A percentile compares a stretch with the other conserved stretches of the same genome.
These are phyloP conservation scores for Trifolium fragiferum DNA, from an alignment of 306 rosid genomes.

Conservation along the genomic window DNA sequence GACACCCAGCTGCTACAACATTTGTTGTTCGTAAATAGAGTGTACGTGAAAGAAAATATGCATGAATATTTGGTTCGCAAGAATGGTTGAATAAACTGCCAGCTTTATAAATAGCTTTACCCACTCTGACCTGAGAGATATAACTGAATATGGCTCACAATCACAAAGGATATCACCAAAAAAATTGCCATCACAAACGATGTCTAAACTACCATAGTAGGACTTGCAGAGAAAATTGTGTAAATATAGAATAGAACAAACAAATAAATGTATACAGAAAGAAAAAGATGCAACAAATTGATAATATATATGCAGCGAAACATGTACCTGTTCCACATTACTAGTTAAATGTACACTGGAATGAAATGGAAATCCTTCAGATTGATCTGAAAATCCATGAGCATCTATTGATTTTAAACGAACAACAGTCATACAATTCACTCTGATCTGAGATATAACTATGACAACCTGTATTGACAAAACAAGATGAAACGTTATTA, in stretches of 20 bases:
- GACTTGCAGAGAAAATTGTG: constrained; percentile 23
- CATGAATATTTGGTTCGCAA: constrained; percentile 81
- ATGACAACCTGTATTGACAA: constrained; percentile 67
- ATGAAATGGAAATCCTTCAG: constrained; percentile 52
- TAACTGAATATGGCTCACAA: constrained; percentile 42
- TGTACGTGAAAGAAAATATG: constrained; percentile 78
- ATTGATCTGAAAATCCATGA: constrained; percentile 47
- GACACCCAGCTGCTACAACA: constrained; percentile 57
- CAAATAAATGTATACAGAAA: constrained; percentile 25
- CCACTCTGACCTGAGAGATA: constrained; percentile 74
- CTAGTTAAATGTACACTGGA: constrained; percentile 50
- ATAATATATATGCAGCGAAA: constrained; percentile 15
- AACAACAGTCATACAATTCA: constrained; percentile 83
- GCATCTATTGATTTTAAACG: constrained; percentile 70
- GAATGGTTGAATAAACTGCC: constrained; percentile 95
- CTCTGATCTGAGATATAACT: constrained; percentile 81
- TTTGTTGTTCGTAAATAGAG: constrained; percentile 72
- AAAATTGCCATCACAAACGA: constrained; percentile 31
- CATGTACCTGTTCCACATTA: constrained; percentile 79
- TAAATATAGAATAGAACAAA: constrained; percentile 15
- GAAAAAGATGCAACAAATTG: not conserved
- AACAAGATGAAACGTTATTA: constrained; percentile 40
- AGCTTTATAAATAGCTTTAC: constrained; percentile 78
- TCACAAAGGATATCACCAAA: constrained; percentile 29
- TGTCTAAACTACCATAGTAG: constrained; percentile 29